These are phyloP conservation scores for Pseudogymnoascus destructans DNA, from an alignment of 2,329 filamentous ascomycete species.

Conservation along the genomic window DNA sequence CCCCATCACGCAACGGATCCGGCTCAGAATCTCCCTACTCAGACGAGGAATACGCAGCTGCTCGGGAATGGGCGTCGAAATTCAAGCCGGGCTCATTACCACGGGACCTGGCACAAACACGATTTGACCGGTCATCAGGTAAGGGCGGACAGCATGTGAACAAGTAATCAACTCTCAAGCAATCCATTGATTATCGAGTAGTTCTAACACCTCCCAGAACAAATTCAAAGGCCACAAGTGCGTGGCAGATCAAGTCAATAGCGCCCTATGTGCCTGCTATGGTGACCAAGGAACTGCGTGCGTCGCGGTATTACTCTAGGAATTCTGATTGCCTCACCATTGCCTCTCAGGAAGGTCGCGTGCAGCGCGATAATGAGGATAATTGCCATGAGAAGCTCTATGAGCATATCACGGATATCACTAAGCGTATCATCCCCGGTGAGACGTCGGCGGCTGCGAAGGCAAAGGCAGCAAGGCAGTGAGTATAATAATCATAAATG, in stretches of 20 bases:
- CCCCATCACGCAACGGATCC: neutral
- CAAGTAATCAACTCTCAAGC: slow-evolving; percentile 19
- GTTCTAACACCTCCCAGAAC: slow-evolving; percentile 19
- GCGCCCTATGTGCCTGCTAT: slow-evolving; percentile 19
- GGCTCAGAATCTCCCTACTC: neutral
- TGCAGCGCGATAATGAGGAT: slow-evolving; percentile 20
- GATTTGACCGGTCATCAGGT: slow-evolving; percentile 21
- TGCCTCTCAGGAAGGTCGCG: slow-evolving; percentile 21
- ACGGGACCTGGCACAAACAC: slow-evolving; percentile 19
- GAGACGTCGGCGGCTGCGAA: slow-evolving; percentile 36
- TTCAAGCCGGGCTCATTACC: slow-evolving; percentile 21
- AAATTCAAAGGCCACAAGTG: slow-evolving; percentile 24
- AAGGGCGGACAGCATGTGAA: slow-evolving; percentile 27
- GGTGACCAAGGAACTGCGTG: slow-evolving; percentile 19
- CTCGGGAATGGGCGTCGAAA: slow-evolving; percentile 21
- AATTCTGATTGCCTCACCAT: slow-evolving; percentile 23
- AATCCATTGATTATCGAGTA: slow-evolving; percentile 1
- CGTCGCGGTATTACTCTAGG: slow-evolving; percentile 21
- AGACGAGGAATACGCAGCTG: slow-evolving; percentile 15
- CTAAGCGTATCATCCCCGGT: slow-evolving; percentile 22
- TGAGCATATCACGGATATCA: slow-evolving; percentile 22
- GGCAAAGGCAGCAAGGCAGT: slow-evolving; percentile 35
- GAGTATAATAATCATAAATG: slow-evolving; percentile 13
- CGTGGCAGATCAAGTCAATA: slow-evolving; percentile 21
- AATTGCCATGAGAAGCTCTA: slow-evolving; percentile 20